Evolutionary conservation across 1,284 basidiomycete genomes (phyloP).

Genomic region (Microbotryum scabiosae): DNA sequence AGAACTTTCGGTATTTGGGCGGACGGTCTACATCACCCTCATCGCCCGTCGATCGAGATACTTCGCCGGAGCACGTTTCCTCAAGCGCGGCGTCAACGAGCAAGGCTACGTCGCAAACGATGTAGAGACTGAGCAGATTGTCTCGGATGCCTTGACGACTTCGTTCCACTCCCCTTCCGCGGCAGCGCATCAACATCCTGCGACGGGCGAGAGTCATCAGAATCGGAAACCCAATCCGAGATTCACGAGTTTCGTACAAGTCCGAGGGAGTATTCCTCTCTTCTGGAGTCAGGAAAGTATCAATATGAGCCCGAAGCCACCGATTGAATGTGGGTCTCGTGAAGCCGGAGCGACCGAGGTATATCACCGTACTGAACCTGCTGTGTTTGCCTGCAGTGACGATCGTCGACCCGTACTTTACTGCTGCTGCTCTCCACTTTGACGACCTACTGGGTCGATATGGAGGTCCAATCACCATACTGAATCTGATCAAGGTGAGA

Average conservation of each 20-base stretch:
- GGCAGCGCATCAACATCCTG: not conserved
- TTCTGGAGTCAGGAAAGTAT: slow-evolving; percentile 29
- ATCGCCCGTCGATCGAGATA: slow-evolving; percentile 91
- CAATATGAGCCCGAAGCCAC: slow-evolving; percentile 82
- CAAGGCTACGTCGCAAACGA: slow-evolving; percentile 98
- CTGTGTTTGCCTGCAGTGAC: slow-evolving; percentile 53
- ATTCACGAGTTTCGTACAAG: slow-evolving; percentile 83
- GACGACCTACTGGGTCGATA: slow-evolving; percentile 85
- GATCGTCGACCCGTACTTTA: slow-evolving; percentile 91
- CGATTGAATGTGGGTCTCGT: slow-evolving; percentile 71
- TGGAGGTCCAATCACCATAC: slow-evolving; percentile 78
- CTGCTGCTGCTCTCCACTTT: slow-evolving; percentile 87
- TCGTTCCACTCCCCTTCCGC: slow-evolving; percentile 60
- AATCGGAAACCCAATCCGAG: slow-evolving; percentile 59
- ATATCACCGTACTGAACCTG: not conserved
- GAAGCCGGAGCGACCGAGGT: too few relatives aligned
- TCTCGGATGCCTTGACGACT: slow-evolving; percentile 86
- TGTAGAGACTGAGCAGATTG: slow-evolving; percentile 98
- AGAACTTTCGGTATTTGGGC: slow-evolving; percentile 86
- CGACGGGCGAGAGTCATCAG: slow-evolving; percentile 28
- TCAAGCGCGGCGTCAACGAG: slow-evolving; percentile 90
- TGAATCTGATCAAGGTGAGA: slow-evolving; percentile 90
- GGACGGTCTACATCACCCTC: slow-evolving; percentile 84
- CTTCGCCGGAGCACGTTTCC: slow-evolving; percentile 90
- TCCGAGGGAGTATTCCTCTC: slow-evolving; percentile 71